Base-by-base conservation (phyloP, 148 eudicot species). In the Spergularia bocconei region DNA sequence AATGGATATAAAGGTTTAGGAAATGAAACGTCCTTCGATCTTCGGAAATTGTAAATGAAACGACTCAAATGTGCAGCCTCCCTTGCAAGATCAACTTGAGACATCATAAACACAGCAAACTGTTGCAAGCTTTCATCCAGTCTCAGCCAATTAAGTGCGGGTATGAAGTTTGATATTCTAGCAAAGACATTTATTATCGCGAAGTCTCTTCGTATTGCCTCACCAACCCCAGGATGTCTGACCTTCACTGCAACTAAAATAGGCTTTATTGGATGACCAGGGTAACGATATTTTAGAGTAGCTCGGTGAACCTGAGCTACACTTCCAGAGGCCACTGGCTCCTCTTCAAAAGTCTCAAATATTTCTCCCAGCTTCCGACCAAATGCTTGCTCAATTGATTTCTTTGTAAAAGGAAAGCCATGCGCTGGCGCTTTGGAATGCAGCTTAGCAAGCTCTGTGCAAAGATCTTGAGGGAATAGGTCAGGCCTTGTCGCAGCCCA, bases 401-500 rank as follows among this genome's bases (percentile, higher is more conserved):
- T 80, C 82, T 88, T 88, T 11, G 97, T 86, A 77, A 81, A 84
- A 21, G 87, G 83, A 85, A 84, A 92, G 79, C 88, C 76, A 84
- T 92, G 95, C 14, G 84, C 88, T 29, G 97, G 97, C 69, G 97
- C 94, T 62, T 86, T 84, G 17, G 90, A 78, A 63, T 92, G 97
- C 60, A 92, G 88, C 74, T 87, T 81, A 39, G 88, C 82, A 67
- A 91, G 97, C 78, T 85, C 84, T 38, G 76, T 67, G 69, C 97
- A 91, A 55, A 91, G 67, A 79, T 92, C 97, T 63, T 70, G 83
- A 38, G 95, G 86, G 81, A 92, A 92, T 50, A 92, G 88, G 78
- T 90, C 97, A 6, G 97, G 97, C 76, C 95, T 88, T 79, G 95
- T 86, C 7, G 97, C 95, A 50, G 97, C 95, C 97, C 97, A 92